Percentiles rank a stretch among this genome's conserved stretches.
These are phyloP conservation scores for Melanomma pulvis-pyrius DNA, from an alignment of 495 filamentous ascomycete genomes.

Conservation along the genomic window DNA sequence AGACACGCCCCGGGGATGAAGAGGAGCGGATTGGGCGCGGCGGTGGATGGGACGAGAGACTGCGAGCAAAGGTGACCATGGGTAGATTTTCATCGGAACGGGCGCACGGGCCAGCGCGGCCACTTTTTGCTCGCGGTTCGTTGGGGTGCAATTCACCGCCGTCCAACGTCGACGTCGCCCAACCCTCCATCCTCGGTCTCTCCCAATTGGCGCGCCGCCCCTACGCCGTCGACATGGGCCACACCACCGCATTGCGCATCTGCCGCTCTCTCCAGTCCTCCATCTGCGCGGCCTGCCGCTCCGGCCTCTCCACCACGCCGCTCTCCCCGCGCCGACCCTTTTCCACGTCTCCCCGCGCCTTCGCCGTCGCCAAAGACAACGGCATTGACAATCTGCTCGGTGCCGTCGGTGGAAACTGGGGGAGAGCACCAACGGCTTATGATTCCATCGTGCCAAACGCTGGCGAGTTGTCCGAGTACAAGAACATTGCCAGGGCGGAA, in stretches of 20 bases:
- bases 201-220: slow-evolving; percentile 9
- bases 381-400: background rate
- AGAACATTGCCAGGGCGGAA: slow-evolving; percentile 8
- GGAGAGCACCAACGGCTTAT: background rate
- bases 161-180: background rate
- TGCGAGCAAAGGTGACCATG: background rate
- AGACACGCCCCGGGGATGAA: slow-evolving; percentile 9
- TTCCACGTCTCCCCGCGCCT: slow-evolving; percentile 12
- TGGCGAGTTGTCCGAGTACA: background rate
- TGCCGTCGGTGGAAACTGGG: background rate
- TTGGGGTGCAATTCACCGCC: background rate
- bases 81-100: slow-evolving; percentile 19
- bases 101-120: slow-evolving; percentile 18
- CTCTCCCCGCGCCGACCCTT: slow-evolving; percentile 19
- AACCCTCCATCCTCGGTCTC: background rate
- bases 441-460: slow-evolving; percentile 1
- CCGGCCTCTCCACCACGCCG: background rate
- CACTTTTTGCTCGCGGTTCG: slow-evolving; percentile 6
- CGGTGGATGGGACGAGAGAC: slow-evolving; percentile 23
- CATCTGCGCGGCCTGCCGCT: slow-evolving; percentile 34
- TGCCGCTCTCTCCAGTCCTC: slow-evolving; percentile 21
- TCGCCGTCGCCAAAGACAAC: slow-evolving; percentile 16
- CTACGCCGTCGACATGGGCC: slow-evolving; percentile 22
- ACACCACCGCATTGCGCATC: slow-evolving; percentile 10
- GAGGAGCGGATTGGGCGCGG: background rate